Evolutionary conservation across 164 flowering plant genomes (phyloP).

Genomic region (Magnolia kwangsiensis): DNA sequence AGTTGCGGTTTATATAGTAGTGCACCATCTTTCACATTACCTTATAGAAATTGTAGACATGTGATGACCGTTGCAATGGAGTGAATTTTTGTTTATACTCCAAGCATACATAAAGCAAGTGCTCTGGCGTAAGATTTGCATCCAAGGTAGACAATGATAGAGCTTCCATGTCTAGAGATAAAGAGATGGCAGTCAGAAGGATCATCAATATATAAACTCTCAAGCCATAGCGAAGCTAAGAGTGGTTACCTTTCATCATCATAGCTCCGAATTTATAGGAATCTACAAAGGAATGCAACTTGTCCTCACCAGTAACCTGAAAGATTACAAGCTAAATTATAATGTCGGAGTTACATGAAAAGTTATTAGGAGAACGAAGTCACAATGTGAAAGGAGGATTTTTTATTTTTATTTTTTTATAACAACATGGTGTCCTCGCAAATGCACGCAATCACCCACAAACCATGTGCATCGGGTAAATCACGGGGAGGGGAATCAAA

Average conservation of each 20-base stretch:
- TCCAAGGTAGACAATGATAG: constrained; percentile 48
- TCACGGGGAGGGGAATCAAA: too few species aligned
- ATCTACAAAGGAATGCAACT: constrained; percentile 46
- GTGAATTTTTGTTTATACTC: constrained; percentile 47
- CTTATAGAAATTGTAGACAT: constrained; percentile 71
- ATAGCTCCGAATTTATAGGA: constrained; percentile 58
- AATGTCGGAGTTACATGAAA: background rate
- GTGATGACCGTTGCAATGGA: constrained; percentile 21
- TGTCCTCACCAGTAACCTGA: constrained; percentile 43
- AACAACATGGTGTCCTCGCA: too few species aligned
- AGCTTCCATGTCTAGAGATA: constrained; percentile 47
- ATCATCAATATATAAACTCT: background rate
- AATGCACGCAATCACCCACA: too few species aligned
- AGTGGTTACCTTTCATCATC: constrained; percentile 46
- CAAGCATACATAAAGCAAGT: constrained; percentile 59
- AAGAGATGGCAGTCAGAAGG: background rate
- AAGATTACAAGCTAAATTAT: constrained; percentile 45
- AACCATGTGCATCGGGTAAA: too few species aligned
- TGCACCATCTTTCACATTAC: constrained; percentile 25
- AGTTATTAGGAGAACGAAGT: background rate
- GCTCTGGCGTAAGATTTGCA: constrained; percentile 64
- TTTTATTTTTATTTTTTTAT: too few species aligned
- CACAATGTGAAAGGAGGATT: background rate
- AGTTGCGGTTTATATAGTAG: background rate
- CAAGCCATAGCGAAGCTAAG: background rate